Evolutionary conservation across 768 basidiomycete genomes (phyloP).

Genomic region (Crassisporium funariophilum): DNA sequence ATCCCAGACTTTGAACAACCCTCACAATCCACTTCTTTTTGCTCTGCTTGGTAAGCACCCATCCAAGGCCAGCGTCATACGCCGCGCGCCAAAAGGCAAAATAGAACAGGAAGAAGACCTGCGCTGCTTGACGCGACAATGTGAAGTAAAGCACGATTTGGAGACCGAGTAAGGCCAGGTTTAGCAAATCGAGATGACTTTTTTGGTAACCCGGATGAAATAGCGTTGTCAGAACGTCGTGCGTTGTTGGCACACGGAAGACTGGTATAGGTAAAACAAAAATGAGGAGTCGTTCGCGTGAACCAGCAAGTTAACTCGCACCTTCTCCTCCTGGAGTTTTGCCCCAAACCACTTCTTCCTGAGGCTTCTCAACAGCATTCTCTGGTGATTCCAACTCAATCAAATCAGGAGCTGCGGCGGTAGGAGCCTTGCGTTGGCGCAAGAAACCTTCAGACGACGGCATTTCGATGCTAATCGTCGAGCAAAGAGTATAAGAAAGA

Average conservation of each 20-base stretch:
- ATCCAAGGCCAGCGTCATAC: constrained; percentile 93
- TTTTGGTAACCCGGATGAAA: constrained; percentile 84
- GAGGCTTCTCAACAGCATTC: constrained; percentile 13
- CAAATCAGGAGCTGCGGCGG: constrained; percentile 8
- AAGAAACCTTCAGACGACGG: constrained; percentile 28
- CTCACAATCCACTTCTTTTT: constrained; percentile 93
- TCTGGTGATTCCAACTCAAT: constrained; percentile 13
- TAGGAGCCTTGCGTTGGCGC: constrained; percentile 33
- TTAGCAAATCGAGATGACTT: constrained; percentile 86
- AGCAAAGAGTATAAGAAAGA: too few species aligned
- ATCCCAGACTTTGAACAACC: constrained; percentile 75
- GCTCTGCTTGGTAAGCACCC: constrained; percentile 93
- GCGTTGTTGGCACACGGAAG: constrained; percentile 90
- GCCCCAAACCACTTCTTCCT: constrained; percentile 79
- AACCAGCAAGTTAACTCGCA: constrained; percentile 31
- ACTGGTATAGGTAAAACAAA: constrained; percentile 47
- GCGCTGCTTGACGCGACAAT: constrained; percentile 57
- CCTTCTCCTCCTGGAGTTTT: constrained; percentile 84
- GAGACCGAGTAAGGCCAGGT: constrained; percentile 73
- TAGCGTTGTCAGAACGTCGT: constrained; percentile 83
- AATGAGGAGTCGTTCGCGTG: constrained; percentile 7
- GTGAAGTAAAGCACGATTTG: constrained; percentile 76
- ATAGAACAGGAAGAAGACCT: constrained; percentile 81
- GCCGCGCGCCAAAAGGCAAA: constrained; percentile 92
- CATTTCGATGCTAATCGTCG: constrained; percentile 18